phyloP scores from a whole-genome alignment of 331 rosid genomes.

The Prunus yedoensis region DNA sequence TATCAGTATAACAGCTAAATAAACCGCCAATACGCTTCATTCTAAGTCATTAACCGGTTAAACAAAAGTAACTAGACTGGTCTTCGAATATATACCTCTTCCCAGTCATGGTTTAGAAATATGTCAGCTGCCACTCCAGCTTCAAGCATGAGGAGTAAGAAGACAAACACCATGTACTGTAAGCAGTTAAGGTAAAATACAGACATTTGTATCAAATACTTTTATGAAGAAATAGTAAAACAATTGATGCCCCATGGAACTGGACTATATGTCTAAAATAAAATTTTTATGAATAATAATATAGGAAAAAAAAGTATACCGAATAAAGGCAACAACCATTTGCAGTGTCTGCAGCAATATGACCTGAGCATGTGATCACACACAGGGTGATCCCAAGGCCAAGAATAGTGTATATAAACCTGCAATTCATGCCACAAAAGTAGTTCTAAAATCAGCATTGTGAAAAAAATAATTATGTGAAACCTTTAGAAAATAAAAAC shows the following conservation, averaged over 20 bases:
- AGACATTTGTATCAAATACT: background rate
- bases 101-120: slow-evolving; percentile 74
- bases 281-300: background rate
- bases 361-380: slow-evolving; percentile 74
- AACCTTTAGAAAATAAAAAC: background rate
- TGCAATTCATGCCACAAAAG: slow-evolving; percentile 30
- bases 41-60: background rate
- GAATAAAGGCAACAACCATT: slow-evolving; percentile 81
- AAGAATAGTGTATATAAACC: slow-evolving; percentile 76
- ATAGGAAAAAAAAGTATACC: slow-evolving; percentile 59
- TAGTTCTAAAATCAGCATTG: background rate
- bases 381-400: slow-evolving; percentile 65
- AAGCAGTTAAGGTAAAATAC: slow-evolving; percentile 38
- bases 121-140: slow-evolving; percentile 68
- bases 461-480: background rate
- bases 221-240: background rate
- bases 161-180: slow-evolving; percentile 68
- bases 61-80: background rate
- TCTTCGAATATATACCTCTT: slow-evolving; percentile 42
- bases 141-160: slow-evolving; percentile 63
- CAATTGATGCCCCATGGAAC: background rate
- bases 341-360: slow-evolving; percentile 75
- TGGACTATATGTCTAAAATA: background rate
- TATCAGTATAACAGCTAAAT: slow-evolving; percentile 19
- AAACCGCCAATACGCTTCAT: background rate